Evolutionary conservation across 164 flowering plant species (phyloP), one percentile per base, ranked within the genome.

Genomic region (Malania oleifera): DNA sequence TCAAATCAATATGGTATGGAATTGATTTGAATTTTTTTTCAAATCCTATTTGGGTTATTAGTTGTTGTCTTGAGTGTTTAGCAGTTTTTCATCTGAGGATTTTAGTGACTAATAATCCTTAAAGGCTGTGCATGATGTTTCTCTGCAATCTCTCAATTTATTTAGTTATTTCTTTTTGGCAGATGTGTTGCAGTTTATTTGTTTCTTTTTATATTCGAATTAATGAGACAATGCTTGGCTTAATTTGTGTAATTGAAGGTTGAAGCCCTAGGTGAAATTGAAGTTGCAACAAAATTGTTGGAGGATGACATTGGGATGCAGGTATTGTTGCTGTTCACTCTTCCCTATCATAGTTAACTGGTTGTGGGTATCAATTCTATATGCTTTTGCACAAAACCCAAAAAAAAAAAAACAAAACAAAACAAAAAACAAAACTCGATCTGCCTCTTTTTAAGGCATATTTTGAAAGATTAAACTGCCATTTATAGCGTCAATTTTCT

Each of bases 241-340:
- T 18, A n/a, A n/a, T n/a, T 37, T 47, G 6, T 54, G 5, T 57
- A 43, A 52, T 51, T 70, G 66, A 62, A 91, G 98, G 96, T 92
- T 75, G 93, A 92, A 76, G 95, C 96, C 44, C 75, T 89, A 2
- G 83, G 81, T 41, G 93, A 92, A 69, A 92, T 92, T 73, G 96
- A 87, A 75, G 73, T 89, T 64, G 96, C 98, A 17, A 81, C 91
- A 41, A 85, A 81, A 72, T 77, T 92, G 72, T 57, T 89, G 56
- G 67, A 73, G 62, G 89, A 82, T 61, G 84, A 77, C 48, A 52
- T 28, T 35, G 77, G 60, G 38, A 54, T 45, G 60, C 76, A 83
- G 92, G 98, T 89, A 72, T 24, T 43, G 1, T 52, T 68, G 41
- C 14, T 59, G n/a, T 26, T 24, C 41, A 2, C 0, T 56, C 11